Evolutionary conservation across 441 rosid genomes (phyloP).

Genomic region (Isatis lusitanica): DNA sequence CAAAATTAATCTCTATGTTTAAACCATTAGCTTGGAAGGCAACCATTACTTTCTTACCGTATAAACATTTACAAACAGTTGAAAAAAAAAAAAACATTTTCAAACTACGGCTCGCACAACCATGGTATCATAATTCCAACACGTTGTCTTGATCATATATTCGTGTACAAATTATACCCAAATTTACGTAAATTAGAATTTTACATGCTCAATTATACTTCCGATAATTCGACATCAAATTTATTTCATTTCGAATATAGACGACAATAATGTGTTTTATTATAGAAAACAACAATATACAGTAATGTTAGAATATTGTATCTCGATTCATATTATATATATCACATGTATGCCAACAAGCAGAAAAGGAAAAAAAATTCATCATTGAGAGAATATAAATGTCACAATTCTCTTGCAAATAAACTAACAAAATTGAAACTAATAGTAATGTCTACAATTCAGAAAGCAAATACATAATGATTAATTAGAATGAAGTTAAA

Average conservation of each 20-base stretch:
- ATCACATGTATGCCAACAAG: not conserved
- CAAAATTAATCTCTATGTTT: too few relatives aligned
- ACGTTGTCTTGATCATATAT: not conserved
- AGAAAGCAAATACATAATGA: not conserved
- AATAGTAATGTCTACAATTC: not conserved
- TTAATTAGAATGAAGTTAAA: conserved; percentile 8
- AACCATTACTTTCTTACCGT: not conserved
- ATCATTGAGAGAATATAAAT: not conserved
- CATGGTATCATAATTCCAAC: not conserved
- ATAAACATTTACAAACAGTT: not conserved
- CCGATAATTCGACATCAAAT: not conserved
- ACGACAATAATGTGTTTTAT: not conserved
- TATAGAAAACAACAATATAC: not conserved
- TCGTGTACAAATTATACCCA: not conserved
- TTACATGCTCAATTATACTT: not conserved
- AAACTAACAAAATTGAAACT: not conserved
- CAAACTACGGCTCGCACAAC: not conserved
- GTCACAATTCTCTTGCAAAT: not conserved
- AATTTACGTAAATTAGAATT: not conserved
- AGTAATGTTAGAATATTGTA: not conserved
- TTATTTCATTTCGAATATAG: not conserved
- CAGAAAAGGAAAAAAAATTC: not conserved
- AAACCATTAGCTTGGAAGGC: too few relatives aligned
- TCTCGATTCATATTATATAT: not conserved
- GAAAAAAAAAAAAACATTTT: not conserved